Percentiles rank a stretch among this genome's conserved stretches.
These are phyloP conservation scores for Sporisorium reilianum DNA, from an alignment of 1,284 basidiomycete species.

Conservation along the genomic window DNA sequence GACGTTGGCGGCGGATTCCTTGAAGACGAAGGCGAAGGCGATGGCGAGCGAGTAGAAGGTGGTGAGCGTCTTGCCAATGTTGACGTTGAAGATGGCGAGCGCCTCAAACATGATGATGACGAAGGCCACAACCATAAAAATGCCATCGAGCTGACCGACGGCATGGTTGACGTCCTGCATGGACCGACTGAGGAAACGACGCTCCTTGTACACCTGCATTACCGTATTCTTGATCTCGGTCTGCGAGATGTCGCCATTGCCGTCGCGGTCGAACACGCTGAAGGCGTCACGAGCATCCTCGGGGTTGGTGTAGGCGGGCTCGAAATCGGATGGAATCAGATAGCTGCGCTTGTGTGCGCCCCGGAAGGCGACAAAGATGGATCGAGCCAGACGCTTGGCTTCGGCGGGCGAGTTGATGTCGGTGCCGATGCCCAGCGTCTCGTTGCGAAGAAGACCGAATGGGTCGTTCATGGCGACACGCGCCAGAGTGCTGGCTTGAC, in stretches of 20 bases:
- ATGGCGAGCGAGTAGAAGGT: constrained; percentile 67
- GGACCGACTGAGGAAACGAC: constrained; percentile 59
- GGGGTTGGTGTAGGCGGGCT: constrained; percentile 76
- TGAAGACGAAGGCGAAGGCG: constrained; percentile 67
- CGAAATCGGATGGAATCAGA: constrained; percentile 78
- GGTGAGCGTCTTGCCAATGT: constrained; percentile 60
- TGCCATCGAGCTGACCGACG: constrained; percentile 59
- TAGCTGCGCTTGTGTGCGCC: constrained; percentile 72
- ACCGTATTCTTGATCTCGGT: constrained; percentile 80
- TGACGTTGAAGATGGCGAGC: constrained; percentile 65
- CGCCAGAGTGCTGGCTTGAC: constrained; percentile 52
- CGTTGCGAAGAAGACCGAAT: constrained; percentile 43
- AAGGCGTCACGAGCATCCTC: constrained; percentile 77
- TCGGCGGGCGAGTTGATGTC: constrained; percentile 65
- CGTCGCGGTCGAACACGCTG: constrained; percentile 77
- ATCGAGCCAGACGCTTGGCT: constrained; percentile 76
- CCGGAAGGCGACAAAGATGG: constrained; percentile 78
- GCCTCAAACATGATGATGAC: constrained; percentile 65
- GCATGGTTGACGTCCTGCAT: constrained; percentile 67
- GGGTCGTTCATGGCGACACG: constrained; percentile 60
- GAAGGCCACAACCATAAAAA: constrained; percentile 53
- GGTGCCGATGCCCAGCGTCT: constrained; percentile 58
- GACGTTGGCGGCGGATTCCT: constrained; percentile 64
- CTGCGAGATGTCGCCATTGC: constrained; percentile 82
- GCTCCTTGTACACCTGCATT: constrained; percentile 70